These are phyloP conservation scores for Trichoderma aggressivum DNA, from an alignment of 2,329 filamentous ascomycete species.

Conservation along the genomic window DNA sequence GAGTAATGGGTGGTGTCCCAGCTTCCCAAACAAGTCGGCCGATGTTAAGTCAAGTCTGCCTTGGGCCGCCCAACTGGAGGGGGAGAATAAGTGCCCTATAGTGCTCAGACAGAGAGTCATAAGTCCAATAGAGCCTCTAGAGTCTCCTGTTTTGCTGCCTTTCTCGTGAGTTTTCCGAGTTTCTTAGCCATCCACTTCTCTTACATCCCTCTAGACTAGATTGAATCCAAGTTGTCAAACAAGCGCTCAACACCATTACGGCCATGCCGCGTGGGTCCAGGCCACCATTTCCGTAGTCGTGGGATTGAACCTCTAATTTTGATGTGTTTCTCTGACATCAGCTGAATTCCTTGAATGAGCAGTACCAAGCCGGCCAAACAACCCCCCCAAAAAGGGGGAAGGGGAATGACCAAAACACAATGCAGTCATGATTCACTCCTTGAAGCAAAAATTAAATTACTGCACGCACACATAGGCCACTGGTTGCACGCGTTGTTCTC, in stretches of 20 bases:
- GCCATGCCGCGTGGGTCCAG: neutral
- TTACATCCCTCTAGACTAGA: neutral
- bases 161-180: neutral
- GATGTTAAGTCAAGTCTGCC: neutral
- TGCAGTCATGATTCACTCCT: neutral
- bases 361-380: neutral
- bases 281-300: neutral
- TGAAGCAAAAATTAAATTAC: neutral
- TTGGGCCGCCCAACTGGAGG: neutral
- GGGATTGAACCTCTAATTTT: neutral
- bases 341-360: neutral
- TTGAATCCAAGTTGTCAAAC: neutral
- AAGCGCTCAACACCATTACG: neutral
- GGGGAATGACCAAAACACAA: neutral
- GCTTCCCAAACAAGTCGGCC: neutral
- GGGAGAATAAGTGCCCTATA: neutral
- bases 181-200: neutral
- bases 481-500: neutral
- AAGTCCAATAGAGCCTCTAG: neutral
- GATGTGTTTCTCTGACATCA: neutral
- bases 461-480: neutral
- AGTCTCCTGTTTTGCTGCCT: neutral
- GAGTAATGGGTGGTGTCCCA: neutral
- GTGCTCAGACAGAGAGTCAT: neutral
- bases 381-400: neutral